Evolutionary conservation across 306 rosid species (phyloP).

Genomic region (Gynostemma pentaphyllum): DNA sequence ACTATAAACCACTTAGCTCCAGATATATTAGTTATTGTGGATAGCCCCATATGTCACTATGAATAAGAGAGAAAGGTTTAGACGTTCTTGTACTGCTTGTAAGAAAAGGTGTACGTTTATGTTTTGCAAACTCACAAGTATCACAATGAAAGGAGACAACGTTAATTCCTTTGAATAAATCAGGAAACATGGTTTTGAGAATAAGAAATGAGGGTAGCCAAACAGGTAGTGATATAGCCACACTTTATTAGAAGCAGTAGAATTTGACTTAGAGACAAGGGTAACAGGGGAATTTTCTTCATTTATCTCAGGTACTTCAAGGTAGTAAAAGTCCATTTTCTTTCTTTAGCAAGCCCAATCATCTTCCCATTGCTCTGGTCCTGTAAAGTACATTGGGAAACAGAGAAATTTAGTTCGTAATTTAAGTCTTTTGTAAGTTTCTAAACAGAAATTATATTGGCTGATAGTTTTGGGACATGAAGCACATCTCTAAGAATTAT

Average conservation of each 20-base stretch:
- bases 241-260: background rate
- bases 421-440: background rate
- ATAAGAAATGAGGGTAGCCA: background rate
- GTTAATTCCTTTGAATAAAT: background rate
- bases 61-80: too few relatives aligned
- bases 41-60: too few relatives aligned
- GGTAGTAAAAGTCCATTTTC: background rate
- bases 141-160: background rate
- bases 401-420: background rate
- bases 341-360: slow-evolving; percentile 1
- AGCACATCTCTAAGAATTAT: background rate
- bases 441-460: background rate
- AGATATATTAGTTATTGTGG: background rate
- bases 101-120: background rate
- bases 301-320: background rate
- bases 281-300: background rate
- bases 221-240: background rate
- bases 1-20: background rate
- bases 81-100: background rate
- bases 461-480: background rate
- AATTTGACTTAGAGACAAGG: background rate
- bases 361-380: background rate
- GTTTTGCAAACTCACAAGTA: too few relatives aligned
- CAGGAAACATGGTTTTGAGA: background rate
- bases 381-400: background rate